These are phyloP conservation scores for Monilinia fructigena DNA, from an alignment of 2,329 filamentous ascomycete genomes.

Conservation along the genomic window DNA sequence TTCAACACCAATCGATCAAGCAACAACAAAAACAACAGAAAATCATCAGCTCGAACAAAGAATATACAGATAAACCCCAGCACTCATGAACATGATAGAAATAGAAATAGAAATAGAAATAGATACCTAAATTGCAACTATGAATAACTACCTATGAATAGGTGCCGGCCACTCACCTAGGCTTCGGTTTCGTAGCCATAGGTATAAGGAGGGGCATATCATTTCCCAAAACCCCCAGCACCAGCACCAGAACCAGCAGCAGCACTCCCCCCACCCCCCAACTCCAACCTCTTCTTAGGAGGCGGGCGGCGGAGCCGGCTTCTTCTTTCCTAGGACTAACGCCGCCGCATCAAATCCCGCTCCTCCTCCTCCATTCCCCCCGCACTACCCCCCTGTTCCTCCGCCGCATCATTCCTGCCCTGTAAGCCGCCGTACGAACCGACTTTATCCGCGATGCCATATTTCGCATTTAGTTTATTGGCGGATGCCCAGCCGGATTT, in stretches of 20 bases:
- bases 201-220: slow-evolving; percentile 35
- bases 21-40: too few relatives aligned
- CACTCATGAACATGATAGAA: background rate
- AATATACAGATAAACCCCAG: too few relatives aligned
- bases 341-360: background rate
- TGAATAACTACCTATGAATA: slow-evolving; percentile 24
- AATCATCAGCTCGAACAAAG: too few relatives aligned
- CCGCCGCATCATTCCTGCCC: slow-evolving; percentile 24
- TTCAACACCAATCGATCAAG: too few relatives aligned
- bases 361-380: background rate
- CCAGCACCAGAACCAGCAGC: too few relatives aligned
- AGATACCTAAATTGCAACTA: background rate
- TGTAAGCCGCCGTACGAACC: slow-evolving; percentile 28
- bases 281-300: slow-evolving; percentile 36
- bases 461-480: slow-evolving; percentile 40
- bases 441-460: slow-evolving; percentile 39
- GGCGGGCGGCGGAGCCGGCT: slow-evolving; percentile 41
- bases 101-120: too few relatives aligned
- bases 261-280: slow-evolving; percentile 24
- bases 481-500: slow-evolving; percentile 50
- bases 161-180: slow-evolving; percentile 36
- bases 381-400: slow-evolving; percentile 24
- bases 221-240: slow-evolving; percentile 17
- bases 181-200: slow-evolving; percentile 40
- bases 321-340: slow-evolving; percentile 36